phyloP scores from a whole-genome alignment of 768 basidiomycete genomes.

The Boletus rubroflammeus region DNA sequence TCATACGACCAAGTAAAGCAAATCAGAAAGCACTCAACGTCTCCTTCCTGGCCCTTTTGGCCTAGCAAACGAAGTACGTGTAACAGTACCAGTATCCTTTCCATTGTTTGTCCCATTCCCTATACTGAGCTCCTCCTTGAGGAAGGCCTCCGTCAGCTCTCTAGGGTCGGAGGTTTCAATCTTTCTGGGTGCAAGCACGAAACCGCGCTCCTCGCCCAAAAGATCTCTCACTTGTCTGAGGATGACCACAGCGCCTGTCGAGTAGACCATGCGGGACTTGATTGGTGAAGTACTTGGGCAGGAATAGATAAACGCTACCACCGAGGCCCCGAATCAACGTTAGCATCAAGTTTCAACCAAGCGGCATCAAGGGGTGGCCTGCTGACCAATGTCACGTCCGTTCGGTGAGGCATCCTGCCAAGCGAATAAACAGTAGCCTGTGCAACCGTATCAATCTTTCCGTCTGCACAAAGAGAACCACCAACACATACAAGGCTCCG shows the following conservation, averaged over 20 bases:
- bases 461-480: not conserved
- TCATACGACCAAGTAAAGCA: not conserved
- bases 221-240: constrained; percentile 55
- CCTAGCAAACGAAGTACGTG: constrained; percentile 53
- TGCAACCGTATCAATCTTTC: not conserved
- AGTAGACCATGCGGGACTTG: constrained; percentile 88
- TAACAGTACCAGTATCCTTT: not conserved
- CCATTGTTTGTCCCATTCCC: constrained; percentile 4
- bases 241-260: constrained; percentile 58
- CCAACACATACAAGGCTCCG: constrained; percentile 49
- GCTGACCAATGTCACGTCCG: constrained; percentile 59
- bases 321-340: not conserved
- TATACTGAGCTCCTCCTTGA: constrained; percentile 56
- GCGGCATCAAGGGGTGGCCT: not conserved
- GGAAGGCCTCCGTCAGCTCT: constrained; percentile 63
- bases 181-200: constrained; percentile 51
- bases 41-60: constrained; percentile 68
- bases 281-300: constrained; percentile 81
- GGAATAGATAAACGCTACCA: constrained; percentile 88
- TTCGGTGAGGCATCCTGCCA: constrained; percentile 51
- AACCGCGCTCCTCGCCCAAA: constrained; percentile 41
- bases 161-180: constrained; percentile 79
- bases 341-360: not conserved
- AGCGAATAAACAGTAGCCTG: constrained; percentile 61
- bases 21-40: constrained; percentile 25